Evolutionary conservation across 2,329 filamentous ascomycete genomes (phyloP), one percentile per base, ranked within the genome.

Genomic region (Diplocarpon mali): DNA sequence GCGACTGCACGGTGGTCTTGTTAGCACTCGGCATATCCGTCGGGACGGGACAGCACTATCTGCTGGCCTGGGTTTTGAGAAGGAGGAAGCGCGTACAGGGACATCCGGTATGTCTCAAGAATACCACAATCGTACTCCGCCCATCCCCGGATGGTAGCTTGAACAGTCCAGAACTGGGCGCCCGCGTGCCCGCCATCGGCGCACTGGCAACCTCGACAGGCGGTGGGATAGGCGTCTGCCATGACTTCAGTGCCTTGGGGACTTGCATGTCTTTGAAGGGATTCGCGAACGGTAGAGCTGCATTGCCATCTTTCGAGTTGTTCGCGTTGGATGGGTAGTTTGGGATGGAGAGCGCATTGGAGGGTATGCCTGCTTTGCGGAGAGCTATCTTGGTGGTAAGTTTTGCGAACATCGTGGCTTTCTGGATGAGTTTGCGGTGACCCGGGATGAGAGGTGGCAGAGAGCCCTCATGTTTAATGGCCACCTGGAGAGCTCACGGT

Each of bases 61-160:
- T 32, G 11, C n/a, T 14, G 4, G 11, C 4, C 30, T 32, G n/a
- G 30, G 10, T 32, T 3, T 32, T 3, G 30, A 14, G n/a, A 12
- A 12, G 5, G 30, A 14, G 30, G 5, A 32, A 32, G 30, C n/a
- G n/a, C 30, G 30, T 71, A 83, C 82, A 87, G n/a, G 83, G 80
- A 66, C 81, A 85, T 20, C 82, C 83, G 59, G 80, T 85, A 60
- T 85, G 79, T 36, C 83, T 71, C 16, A 87, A 67, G 56, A 87
- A 87, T 5, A 76, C 70, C 17, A 87, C 64, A 2, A 87, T 59
- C 0, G 72, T 73, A 0, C 77, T 75, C 55, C 72, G 75, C 16
- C 63, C 62, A 57, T 67, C 64, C 1, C 71, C 62, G 47, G 63
- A 62, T 0, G 73, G 72, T 12, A 83, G 14, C 13, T 41, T 44